Evolutionary conservation across 352 stramenopile species (phyloP).

Genomic region (Globisporangium alternatum): DNA sequence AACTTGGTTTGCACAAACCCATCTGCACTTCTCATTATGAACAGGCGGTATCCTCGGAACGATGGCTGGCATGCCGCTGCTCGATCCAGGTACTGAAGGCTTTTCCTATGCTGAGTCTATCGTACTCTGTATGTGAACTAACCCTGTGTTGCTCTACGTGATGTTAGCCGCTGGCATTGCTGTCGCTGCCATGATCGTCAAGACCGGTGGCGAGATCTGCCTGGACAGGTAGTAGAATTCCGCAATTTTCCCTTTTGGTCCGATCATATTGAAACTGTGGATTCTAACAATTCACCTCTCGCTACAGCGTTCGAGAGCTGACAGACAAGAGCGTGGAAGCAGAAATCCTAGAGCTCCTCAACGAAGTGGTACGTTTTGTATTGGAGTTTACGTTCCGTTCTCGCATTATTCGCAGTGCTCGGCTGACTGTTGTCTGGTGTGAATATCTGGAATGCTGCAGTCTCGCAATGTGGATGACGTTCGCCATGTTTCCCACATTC

Average conservation of each 20-base stretch:
- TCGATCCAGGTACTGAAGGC: slow-evolving; percentile 56
- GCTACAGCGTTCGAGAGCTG: slow-evolving; percentile 66
- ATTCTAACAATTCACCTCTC: not conserved
- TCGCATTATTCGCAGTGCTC: not conserved
- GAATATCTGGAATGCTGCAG: slow-evolving; percentile 22
- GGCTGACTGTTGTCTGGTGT: not conserved
- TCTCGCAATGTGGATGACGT: slow-evolving; percentile 80
- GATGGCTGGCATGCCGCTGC: slow-evolving; percentile 61
- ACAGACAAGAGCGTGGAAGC: slow-evolving; percentile 84
- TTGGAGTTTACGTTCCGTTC: not conserved
- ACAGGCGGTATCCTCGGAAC: slow-evolving; percentile 65
- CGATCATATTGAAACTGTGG: not conserved
- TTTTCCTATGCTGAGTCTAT: not conserved
- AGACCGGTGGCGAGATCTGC: slow-evolving; percentile 81
- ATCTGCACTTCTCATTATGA: not conserved
- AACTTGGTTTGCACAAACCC: not conserved
- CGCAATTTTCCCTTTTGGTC: too few species aligned
- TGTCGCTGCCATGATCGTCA: slow-evolving; percentile 88
- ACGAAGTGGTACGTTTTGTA: slow-evolving; percentile 52
- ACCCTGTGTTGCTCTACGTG: not conserved
- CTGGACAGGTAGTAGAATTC: slow-evolving; percentile 51
- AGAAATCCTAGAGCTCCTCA: slow-evolving; percentile 71
- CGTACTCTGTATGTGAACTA: not conserved
- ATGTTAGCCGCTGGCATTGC: slow-evolving; percentile 68
- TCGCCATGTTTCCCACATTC: slow-evolving; percentile 73